phyloP scores from a whole-genome alignment of 805 yeast species.

The Teunomyces gatunensis region DNA sequence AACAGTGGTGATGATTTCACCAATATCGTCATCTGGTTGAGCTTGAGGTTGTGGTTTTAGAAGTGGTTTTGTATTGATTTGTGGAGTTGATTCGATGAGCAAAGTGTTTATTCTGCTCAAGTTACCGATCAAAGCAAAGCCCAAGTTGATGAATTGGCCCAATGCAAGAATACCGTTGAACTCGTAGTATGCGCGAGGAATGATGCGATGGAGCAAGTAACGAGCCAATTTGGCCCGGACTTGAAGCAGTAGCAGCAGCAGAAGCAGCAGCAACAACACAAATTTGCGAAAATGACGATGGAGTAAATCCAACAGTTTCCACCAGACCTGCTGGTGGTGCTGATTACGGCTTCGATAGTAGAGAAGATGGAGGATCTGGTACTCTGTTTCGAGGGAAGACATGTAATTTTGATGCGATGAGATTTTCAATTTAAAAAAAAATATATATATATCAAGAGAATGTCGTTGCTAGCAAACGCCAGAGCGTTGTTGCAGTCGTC shows the following conservation, averaged over 20 bases:
- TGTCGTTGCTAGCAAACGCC: slow-evolving; percentile 30
- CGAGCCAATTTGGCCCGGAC: neutral
- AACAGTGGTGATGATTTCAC: neutral
- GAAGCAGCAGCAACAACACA: neutral
- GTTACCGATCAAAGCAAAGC: slow-evolving; percentile 63
- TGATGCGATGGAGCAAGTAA: neutral
- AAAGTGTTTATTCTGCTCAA: slow-evolving; percentile 43
- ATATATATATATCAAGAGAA: neutral
- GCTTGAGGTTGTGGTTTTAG: neutral
- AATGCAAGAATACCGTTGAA: slow-evolving; percentile 67
- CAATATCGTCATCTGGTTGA: neutral
- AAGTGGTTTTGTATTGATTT: neutral
- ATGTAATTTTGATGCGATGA: slow-evolving; percentile 1
- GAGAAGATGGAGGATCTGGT: slow-evolving; percentile 55
- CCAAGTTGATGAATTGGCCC: slow-evolving; percentile 76
- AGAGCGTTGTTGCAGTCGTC: slow-evolving; percentile 44
- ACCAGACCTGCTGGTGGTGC: slow-evolving; percentile 72
- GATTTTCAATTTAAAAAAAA: neutral
- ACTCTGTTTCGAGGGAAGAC: slow-evolving; percentile 41
- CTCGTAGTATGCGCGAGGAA: slow-evolving; percentile 51
- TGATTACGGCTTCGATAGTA: slow-evolving; percentile 76
- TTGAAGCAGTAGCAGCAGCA: neutral
- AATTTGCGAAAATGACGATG: slow-evolving; percentile 43
- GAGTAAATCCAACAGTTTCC: slow-evolving; percentile 63
- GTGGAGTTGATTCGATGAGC: slow-evolving; percentile 12